Evolutionary conservation across 2,329 filamentous ascomycete species (phyloP), one percentile per base, ranked within the genome.

Genomic region (Zymoseptoria tritici): DNA sequence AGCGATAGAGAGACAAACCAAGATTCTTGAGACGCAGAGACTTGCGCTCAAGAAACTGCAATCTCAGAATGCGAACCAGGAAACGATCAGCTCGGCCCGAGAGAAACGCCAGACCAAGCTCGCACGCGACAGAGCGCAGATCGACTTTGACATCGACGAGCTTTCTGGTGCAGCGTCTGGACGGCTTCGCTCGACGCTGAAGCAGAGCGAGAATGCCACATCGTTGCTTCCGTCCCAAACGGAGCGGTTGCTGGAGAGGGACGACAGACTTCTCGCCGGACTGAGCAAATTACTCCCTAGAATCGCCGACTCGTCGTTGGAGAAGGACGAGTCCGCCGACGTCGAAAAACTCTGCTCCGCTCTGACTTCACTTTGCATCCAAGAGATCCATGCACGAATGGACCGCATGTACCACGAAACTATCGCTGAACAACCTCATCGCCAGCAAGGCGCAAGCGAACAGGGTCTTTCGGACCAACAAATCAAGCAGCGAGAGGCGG

Each of bases 201-300:
- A 82, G 61, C 81, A 85, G 49, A 72, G 71, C 5, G 79, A 79
- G 7, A 73, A 73, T 0, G 75, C 79, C 0, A 77, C 76, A 3
- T 71, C 76, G 1, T 73, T 74, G 2, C 70, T 86, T 16, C 79
- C 78, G 53, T 75, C 79, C 58, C 79, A 78, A 0, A 74, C 88
- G 8, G 77, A 78, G 8, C 82, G 84, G 2, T 57, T 71, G 4
- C 59, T 74, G 5, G 71, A 72, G 49, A 73, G 71, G 1, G 87
- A 90, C 61, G 86, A 90, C 68, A 84, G 83, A 62, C 77, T 89
- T 2, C 75, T 90, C 1, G 77, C 81, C 20, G 85, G 85, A 60
- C 75, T 90, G 2, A 84, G 88, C 68, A 88, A 87, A 64, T 78
- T 90, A 1, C 81, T 85, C 0, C 80, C 80, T 60, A 85, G 86